Evolutionary conservation across 305 asterid species (phyloP).

Genomic region (Fraxinus angustifolia): DNA sequence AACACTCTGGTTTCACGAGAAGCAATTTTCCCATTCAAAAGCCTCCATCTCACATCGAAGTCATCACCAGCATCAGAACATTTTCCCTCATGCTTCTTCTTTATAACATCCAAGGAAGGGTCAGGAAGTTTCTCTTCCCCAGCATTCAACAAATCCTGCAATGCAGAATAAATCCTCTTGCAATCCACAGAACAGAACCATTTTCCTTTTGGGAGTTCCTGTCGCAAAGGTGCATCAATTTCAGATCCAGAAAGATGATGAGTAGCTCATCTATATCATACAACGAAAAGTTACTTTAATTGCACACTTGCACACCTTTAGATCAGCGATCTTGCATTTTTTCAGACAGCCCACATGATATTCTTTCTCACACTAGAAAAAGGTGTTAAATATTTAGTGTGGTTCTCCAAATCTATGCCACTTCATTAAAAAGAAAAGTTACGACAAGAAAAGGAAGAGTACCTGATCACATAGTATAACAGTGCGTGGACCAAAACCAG

Average conservation of each 20-base stretch:
- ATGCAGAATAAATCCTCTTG: conserved; percentile 63
- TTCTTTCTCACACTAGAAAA: conserved; percentile 85
- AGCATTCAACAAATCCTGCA: conserved; percentile 60
- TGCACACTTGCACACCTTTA: conserved; percentile 58
- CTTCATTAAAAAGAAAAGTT: conserved; percentile 6
- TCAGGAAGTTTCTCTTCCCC: conserved; percentile 78
- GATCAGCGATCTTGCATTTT: conserved; percentile 83
- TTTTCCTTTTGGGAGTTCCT: conserved; percentile 94
- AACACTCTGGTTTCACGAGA: conserved; percentile 77
- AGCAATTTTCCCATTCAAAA: conserved; percentile 69
- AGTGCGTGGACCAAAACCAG: conserved; percentile 98
- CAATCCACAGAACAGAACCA: conserved; percentile 90
- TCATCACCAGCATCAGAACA: conserved; percentile 34
- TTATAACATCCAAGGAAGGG: conserved; percentile 56
- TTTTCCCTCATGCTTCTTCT: conserved; percentile 43
- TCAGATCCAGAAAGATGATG: conserved; percentile 12
- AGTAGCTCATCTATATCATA: neutral
- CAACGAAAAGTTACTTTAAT: neutral
- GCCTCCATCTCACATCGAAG: conserved; percentile 83
- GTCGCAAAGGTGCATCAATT: conserved; percentile 26
- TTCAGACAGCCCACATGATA: conserved; percentile 98
- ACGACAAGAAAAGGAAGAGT: conserved; percentile 28
- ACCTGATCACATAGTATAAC: conserved; percentile 98
- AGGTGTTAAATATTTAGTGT: conserved; percentile 23
- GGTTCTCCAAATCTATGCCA: conserved; percentile 12